phyloP scores from a whole-genome alignment of 2,329 filamentous ascomycete genomes.

The Amesomyces nigricolor region DNA sequence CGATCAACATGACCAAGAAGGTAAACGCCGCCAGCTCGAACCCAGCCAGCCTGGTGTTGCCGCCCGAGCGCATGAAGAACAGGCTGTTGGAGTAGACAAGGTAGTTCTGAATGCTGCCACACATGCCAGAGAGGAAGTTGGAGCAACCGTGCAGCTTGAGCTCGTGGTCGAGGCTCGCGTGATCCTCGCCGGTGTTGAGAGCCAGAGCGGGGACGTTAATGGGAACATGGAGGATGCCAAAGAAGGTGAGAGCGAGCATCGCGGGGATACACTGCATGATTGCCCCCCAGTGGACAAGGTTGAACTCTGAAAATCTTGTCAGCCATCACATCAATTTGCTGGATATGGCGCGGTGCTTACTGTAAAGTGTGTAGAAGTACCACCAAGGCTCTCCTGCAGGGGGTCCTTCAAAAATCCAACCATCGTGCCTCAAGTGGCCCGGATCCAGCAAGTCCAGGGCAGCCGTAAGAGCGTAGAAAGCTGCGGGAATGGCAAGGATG shows the following conservation, averaged over 20 bases:
- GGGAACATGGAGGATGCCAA: constrained; percentile 91
- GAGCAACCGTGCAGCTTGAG: constrained; percentile 89
- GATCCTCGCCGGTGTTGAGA: constrained; percentile 84
- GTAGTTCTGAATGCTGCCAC: constrained; percentile 93
- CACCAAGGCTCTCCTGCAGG: constrained; percentile 87
- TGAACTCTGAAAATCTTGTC: constrained; percentile 55
- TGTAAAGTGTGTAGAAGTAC: constrained; percentile 94
- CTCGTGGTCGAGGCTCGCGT: constrained; percentile 85
- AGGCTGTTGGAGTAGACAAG: constrained; percentile 96
- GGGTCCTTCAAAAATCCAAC: constrained; percentile 90
- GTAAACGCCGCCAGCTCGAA: constrained; percentile 78
- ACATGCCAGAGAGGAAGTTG: constrained; percentile 80
- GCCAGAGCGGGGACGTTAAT: constrained; percentile 96
- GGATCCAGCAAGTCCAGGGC: constrained; percentile 63
- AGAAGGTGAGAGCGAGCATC: constrained; percentile 96
- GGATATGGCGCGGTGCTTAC: constrained; percentile 46
- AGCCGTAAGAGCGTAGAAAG: constrained; percentile 74
- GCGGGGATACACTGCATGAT: constrained; percentile 81
- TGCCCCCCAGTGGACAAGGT: constrained; percentile 75
- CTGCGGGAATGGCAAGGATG: constrained; percentile 69
- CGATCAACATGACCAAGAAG: constrained; percentile 74
- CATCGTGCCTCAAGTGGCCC: constrained; percentile 59
- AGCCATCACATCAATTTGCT: constrained; percentile 9
- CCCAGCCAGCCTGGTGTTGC: constrained; percentile 79
- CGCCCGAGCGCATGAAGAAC: constrained; percentile 92